Evolutionary conservation across 2,329 filamentous ascomycete species (phyloP).

Genomic region (Colletotrichum somersetense): DNA sequence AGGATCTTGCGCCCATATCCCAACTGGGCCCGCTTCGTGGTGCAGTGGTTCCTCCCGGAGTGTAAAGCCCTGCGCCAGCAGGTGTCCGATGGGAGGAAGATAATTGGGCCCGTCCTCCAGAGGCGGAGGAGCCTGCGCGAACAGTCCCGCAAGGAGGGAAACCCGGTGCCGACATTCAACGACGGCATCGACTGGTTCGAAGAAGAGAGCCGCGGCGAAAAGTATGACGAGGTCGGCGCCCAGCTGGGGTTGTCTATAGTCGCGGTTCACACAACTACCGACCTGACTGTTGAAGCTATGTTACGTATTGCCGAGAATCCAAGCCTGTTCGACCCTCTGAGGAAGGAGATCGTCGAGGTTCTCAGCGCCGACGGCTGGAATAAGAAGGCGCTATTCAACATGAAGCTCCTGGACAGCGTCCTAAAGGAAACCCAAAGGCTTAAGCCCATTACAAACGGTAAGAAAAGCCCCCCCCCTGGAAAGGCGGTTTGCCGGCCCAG

Average conservation of each 20-base stretch:
- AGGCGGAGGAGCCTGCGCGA: slow-evolving; percentile 46
- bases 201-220: slow-evolving; percentile 60
- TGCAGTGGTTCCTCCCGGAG: slow-evolving; percentile 21
- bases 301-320: no score
- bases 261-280: slow-evolving; percentile 58
- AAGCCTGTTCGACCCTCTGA: slow-evolving; percentile 36
- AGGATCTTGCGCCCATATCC: slow-evolving; percentile 17
- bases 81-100: slow-evolving; percentile 51
- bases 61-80: slow-evolving; percentile 50
- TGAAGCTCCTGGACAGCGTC: slow-evolving; percentile 54
- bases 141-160: slow-evolving; percentile 39
- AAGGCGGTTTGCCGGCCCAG: no score
- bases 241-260: slow-evolving; percentile 82
- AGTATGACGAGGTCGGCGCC: slow-evolving; percentile 74
- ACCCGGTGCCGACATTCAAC: slow-evolving; percentile 42
- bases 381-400: slow-evolving; percentile 40
- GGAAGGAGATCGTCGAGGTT: slow-evolving; percentile 45
- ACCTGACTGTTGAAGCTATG: slow-evolving; percentile 31
- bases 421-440: slow-evolving; percentile 55
- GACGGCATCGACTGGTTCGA: slow-evolving; percentile 61
- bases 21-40: neutral
- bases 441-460: slow-evolving; percentile 19
- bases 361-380: slow-evolving; percentile 44
- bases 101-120: slow-evolving; percentile 46
- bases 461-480: neutral